Conservation (phyloP, 306 rosid genomes). For the Dalbergia cochinchinensis region DNA sequence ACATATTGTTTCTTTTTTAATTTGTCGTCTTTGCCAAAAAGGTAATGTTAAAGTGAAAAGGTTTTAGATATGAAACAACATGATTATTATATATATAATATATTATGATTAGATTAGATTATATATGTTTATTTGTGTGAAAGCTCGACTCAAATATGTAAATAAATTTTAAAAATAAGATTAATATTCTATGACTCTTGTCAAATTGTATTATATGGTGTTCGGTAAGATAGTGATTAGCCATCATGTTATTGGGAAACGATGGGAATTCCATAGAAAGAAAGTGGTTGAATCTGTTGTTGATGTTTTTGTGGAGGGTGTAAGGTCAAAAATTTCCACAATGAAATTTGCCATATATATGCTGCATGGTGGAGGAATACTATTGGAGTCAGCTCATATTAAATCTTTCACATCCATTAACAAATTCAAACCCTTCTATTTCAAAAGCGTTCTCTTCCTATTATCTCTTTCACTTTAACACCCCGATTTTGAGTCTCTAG, state of each 20-base stretch:
- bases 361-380: slow-evolving; percentile 58
- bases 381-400: slow-evolving; percentile 60
- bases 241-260: slow-evolving; percentile 64
- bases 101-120: background rate
- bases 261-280: slow-evolving; percentile 56
- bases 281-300: slow-evolving; percentile 55
- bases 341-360: slow-evolving; percentile 41
- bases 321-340: slow-evolving; percentile 62
- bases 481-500: slow-evolving; percentile 32
- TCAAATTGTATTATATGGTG: background rate
- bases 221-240: slow-evolving; percentile 47
- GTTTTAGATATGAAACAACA: background rate
- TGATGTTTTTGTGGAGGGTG: slow-evolving; percentile 58
- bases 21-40: slow-evolving; percentile 34
- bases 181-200: background rate
- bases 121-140: background rate
- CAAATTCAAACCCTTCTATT: slow-evolving; percentile 24
- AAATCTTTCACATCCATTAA: slow-evolving; percentile 48
- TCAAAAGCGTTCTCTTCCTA: too few relatives aligned
- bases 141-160: background rate
- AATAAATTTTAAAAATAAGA: background rate
- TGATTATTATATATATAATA: background rate
- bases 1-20: background rate
- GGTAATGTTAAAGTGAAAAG: background rate
- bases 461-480: background rate